phyloP scores from a whole-genome alignment of 1,139 yeast genomes.

The Geotrichum reessii region DNA sequence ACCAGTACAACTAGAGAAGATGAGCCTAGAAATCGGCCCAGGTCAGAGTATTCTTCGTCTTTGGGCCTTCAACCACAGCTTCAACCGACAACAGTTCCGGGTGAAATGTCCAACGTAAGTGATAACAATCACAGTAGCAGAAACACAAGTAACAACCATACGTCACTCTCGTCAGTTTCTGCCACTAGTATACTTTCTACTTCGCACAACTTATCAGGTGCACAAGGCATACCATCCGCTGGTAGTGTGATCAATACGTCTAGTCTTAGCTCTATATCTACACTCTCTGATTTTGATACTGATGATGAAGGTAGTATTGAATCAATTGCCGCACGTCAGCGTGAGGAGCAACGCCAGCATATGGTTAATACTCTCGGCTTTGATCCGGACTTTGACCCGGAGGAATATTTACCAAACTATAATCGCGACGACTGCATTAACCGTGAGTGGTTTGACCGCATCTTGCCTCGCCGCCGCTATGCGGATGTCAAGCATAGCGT shows the following conservation, averaged over 20 bases:
- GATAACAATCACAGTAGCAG: not conserved
- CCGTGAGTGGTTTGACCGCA: not conserved
- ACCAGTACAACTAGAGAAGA: no score
- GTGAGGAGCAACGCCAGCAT: not conserved
- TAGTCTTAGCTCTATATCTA: not conserved
- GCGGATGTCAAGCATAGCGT: not conserved
- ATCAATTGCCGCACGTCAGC: not conserved
- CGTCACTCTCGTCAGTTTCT: not conserved
- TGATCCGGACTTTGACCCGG: conserved; percentile 5
- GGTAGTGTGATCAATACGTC: not conserved
- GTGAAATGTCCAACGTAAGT: not conserved
- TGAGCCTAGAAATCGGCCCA: conserved; percentile 1
- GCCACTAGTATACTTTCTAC: not conserved
- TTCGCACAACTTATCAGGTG: not conserved
- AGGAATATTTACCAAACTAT: conserved; percentile 3
- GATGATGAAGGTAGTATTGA: no score
- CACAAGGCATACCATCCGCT: not conserved
- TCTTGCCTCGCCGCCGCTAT: not conserved
- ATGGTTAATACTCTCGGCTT: not conserved
- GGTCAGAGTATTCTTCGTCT: not conserved
- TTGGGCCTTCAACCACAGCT: not conserved
- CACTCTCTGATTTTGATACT: not conserved
- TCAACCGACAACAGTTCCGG: not conserved
- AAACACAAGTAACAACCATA: not conserved
- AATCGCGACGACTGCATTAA: not conserved